A percentile compares a stretch with the other conserved stretches of the same genome.
Conservation (phyloP, 345 rosid species). For the Cardamine chenopodiifolia region DNA sequence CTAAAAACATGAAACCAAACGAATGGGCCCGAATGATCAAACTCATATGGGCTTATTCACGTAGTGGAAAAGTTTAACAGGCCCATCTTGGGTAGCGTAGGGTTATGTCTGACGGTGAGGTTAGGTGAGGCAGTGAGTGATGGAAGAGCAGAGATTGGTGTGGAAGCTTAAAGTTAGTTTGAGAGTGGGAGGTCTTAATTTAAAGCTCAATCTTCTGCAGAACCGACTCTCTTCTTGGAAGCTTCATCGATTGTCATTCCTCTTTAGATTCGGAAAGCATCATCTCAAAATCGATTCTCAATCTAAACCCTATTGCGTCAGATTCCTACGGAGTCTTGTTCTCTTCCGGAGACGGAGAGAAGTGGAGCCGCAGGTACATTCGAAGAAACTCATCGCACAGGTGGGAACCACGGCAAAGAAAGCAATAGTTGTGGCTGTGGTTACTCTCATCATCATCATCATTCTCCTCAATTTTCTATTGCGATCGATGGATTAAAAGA, state of each 20-base stretch:
- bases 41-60: not conserved
- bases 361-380: not conserved
- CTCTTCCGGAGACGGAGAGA: slow-evolving; percentile 8
- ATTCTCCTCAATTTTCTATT: not conserved
- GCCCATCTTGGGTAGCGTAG: not conserved
- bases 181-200: slow-evolving; percentile 4
- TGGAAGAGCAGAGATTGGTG: slow-evolving; percentile 7
- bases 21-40: not conserved
- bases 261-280: slow-evolving; percentile 32
- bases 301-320: slow-evolving; percentile 6
- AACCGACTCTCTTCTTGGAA: slow-evolving; percentile 24
- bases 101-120: not conserved
- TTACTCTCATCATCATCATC: not conserved
- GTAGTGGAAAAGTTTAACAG: not conserved
- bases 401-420: not conserved
- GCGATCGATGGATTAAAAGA: not conserved
- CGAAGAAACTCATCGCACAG: not conserved
- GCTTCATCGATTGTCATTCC: slow-evolving; percentile 30
- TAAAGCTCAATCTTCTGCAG: slow-evolving; percentile 31
- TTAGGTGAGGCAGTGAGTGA: not conserved
- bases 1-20: not conserved
- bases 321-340: not conserved
- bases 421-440: not conserved
- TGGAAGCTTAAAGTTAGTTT: slow-evolving; percentile 31
- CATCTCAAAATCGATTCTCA: slow-evolving; percentile 28